phyloP scores from a whole-genome alignment of 2,329 filamentous ascomycete species.

The Epichloe typhina region DNA sequence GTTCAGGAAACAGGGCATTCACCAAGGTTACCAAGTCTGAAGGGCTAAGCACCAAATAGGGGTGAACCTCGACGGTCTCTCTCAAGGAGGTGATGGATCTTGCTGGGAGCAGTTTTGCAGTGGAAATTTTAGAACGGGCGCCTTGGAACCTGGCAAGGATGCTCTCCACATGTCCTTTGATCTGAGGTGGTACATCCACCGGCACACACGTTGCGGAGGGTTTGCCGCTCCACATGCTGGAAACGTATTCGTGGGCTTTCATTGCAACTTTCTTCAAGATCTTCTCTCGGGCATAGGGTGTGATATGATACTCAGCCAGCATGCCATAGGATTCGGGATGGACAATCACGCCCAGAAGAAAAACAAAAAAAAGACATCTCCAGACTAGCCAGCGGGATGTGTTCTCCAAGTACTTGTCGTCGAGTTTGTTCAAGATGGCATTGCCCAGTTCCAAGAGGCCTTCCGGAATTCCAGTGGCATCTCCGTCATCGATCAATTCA shows the following conservation, averaged over 20 bases:
- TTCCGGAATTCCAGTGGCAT: slow-evolving; percentile 72
- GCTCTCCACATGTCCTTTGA: slow-evolving; percentile 57
- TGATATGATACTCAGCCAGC: slow-evolving; percentile 85
- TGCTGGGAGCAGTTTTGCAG: slow-evolving; percentile 52
- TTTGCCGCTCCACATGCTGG: slow-evolving; percentile 62
- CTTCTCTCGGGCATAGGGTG: slow-evolving; percentile 76
- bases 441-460: slow-evolving; percentile 74
- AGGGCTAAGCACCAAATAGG: slow-evolving; percentile 67
- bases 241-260: slow-evolving; percentile 65
- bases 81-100: slow-evolving; percentile 59
- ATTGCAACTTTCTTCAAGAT: slow-evolving; percentile 68
- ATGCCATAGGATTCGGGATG: slow-evolving; percentile 73
- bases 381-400: slow-evolving; percentile 76
- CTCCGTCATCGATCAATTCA: slow-evolving; percentile 72
- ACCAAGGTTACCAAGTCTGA: slow-evolving; percentile 69
- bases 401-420: slow-evolving; percentile 56
- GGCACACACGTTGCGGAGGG: slow-evolving; percentile 38
- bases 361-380: slow-evolving; percentile 95
- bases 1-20: slow-evolving; percentile 71
- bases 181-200: slow-evolving; percentile 41
- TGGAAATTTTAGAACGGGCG: slow-evolving; percentile 32
- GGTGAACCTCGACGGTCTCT: slow-evolving; percentile 67
- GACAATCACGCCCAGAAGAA: slow-evolving; percentile 69
- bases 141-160: slow-evolving; percentile 53
- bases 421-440: slow-evolving; percentile 67